Evolutionary conservation across 257 asterid genomes (phyloP), one percentile per base, ranked within the genome.

Genomic region (Solanum boliviense): DNA sequence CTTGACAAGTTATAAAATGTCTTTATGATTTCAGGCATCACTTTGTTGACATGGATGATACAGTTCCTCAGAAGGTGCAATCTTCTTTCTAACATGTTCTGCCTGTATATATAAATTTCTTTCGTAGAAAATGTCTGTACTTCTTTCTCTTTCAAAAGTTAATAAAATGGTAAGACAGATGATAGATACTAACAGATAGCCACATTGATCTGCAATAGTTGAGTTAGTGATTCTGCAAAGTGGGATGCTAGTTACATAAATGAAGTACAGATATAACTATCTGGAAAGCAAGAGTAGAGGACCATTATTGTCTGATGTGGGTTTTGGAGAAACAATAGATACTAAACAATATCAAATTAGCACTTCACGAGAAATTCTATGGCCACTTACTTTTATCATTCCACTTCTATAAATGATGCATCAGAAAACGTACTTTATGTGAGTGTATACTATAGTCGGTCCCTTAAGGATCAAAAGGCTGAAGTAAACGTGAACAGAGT

Each of bases 31-130:
- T 84, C 92, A 92, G 94, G 93, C 94, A 92, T 81, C 88, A 92
- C 86, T 91, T 92, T 71, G 93, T 91, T 23, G 89, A 92, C 88
- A 86, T 88, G 92, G 91, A 89, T 72, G 92, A 92, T 88, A 91
- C 93, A 68, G 92, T 92, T 79, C 92, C 94, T 46, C 92, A 90
- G 71, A 92, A 92, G 93, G 94, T 92, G 86, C 74, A 88, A 81
- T 86, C 74, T 82, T 16, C 62, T 67, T 29, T 15, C 27, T 58
- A 21, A 73, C 65, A 75, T 87, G 88, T 48, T 67, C 72, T 88
- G 76, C 90, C 74, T 35, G 29, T 8, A 20, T 12, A 70, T 9
- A 46, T 27, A 29, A 18, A 25, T 46, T 27, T 78, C 39, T 81
- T 46, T 81, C 7, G 25, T 27, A 46, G 23, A 79, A 79, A 13